A percentile compares a stretch with the other conserved stretches of the same genome.
These are phyloP conservation scores for Biscogniauxia marginata DNA, from an alignment of 2,329 filamentous ascomycete species.

Conservation along the genomic window DNA sequence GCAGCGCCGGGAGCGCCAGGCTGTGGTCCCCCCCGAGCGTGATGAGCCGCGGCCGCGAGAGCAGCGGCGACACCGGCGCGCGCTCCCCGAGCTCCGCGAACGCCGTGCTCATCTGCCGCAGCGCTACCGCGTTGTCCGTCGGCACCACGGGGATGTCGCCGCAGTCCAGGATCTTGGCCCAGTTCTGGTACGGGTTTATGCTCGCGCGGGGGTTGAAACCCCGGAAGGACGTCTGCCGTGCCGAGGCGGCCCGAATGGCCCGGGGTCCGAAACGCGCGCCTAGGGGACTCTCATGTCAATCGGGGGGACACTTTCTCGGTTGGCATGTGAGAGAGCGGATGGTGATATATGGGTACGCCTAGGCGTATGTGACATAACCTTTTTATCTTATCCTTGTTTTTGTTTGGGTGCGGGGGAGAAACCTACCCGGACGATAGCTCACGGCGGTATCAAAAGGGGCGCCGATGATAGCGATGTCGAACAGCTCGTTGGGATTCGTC, in stretches of 20 bases:
- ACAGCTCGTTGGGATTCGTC: conserved; percentile 60
- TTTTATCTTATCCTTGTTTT: too few relatives aligned
- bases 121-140: conserved; percentile 79
- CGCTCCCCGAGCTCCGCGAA: conserved; percentile 64
- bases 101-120: conserved; percentile 80
- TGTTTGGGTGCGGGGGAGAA: background rate
- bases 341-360: too few relatives aligned
- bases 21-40: conserved; percentile 74
- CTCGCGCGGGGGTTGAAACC: conserved; percentile 80
- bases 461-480: conserved; percentile 71
- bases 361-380: too few relatives aligned
- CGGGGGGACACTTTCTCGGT: background rate
- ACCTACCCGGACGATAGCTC: conserved; percentile 63
- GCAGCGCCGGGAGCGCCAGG: conserved; percentile 66
- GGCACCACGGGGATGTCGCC: conserved; percentile 87
- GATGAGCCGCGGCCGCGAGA: conserved; percentile 55
- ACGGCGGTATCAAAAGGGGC: conserved; percentile 74
- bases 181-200: conserved; percentile 76
- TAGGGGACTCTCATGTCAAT: conserved; percentile 18
- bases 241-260: conserved; percentile 80
- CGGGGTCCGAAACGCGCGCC: conserved; percentile 82
- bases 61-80: conserved; percentile 32
- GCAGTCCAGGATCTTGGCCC: conserved; percentile 58
- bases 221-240: conserved; percentile 75
- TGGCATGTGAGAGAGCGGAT: background rate